These are phyloP conservation scores for Kurtzmaniella quercitrusa DNA, from an alignment of 1,139 yeast genomes.

Conservation along the genomic window DNA sequence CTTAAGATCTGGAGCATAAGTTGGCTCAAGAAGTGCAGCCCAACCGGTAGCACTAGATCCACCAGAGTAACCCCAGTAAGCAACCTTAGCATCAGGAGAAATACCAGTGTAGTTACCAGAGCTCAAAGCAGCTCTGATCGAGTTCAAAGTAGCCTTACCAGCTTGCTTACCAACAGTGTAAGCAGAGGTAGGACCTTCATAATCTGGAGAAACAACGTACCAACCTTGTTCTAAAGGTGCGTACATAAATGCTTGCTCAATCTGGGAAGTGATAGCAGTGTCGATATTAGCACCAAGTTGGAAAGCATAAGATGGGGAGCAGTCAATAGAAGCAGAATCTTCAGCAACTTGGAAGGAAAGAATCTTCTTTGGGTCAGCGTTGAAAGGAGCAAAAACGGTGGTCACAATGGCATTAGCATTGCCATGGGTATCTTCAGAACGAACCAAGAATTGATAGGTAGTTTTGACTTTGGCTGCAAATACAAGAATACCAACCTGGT, in stretches of 20 bases:
- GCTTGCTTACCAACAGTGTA: constrained; percentile 29
- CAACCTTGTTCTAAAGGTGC: constrained; percentile 11
- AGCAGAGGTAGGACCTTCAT: constrained; percentile 22
- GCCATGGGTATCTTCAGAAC: constrained; percentile 11
- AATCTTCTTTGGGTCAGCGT: constrained; percentile 16
- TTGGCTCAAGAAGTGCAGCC: constrained; percentile 30
- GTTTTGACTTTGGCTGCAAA: constrained; percentile 5
- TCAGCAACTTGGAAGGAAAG: constrained; percentile 18
- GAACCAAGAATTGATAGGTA: constrained; percentile 8
- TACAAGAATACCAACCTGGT: constrained; percentile 2
- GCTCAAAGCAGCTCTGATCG: constrained; percentile 25
- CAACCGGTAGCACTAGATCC: constrained; percentile 36
- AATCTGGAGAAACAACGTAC: constrained; percentile 18
- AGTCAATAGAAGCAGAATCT: constrained; percentile 16
- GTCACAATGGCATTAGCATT: constrained; percentile 18
- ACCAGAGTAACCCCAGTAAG: constrained; percentile 39
- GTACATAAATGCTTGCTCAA: background rate
- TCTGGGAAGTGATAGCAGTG: background rate
- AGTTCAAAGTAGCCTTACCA: constrained; percentile 29
- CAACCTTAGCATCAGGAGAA: constrained; percentile 20
- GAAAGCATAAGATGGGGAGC: constrained; percentile 19
- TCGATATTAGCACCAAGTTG: constrained; percentile 9
- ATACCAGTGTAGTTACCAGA: constrained; percentile 26
- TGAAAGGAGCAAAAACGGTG: constrained; percentile 16
- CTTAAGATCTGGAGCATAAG: constrained; percentile 19